Evolutionary conservation across 192 early-diverging fungal genomes (phyloP).

Genomic region (Dimargaris cristalligena): DNA sequence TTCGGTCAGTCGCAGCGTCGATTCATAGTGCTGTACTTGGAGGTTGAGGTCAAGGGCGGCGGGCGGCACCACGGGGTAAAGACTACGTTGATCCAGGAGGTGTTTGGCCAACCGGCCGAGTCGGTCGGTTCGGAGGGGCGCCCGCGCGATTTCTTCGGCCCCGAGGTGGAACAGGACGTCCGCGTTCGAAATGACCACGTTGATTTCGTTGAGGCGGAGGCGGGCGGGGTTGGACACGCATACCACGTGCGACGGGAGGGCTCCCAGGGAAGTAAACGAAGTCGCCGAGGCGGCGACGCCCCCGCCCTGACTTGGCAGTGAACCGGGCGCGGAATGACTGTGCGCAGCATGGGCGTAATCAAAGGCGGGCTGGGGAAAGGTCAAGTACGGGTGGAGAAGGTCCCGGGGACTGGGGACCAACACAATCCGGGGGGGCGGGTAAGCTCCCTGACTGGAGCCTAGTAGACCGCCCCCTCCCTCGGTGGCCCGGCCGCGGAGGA

Average conservation of each 20-base stretch:
- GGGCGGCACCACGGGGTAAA: constrained; percentile 77
- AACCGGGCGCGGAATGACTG: no score
- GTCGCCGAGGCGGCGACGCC: no score
- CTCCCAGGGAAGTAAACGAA: no score
- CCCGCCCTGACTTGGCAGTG: no score
- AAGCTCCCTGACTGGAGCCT: no score
- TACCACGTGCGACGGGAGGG: constrained; percentile 9
- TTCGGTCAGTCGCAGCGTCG: constrained; percentile 23
- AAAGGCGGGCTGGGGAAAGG: constrained; percentile 77
- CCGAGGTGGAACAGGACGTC: constrained; percentile 62
- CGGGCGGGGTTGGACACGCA: constrained; percentile 66
- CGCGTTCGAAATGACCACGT: constrained; percentile 54
- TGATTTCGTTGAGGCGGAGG: constrained; percentile 67
- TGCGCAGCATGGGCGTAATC: constrained; percentile 12
- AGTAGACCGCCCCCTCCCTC: no score
- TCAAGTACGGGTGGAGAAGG: constrained; percentile 46
- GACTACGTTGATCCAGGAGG: constrained; percentile 62
- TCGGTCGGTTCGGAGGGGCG: constrained; percentile 31
- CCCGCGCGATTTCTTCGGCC: constrained; percentile 44
- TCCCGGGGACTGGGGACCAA: constrained; percentile 69
- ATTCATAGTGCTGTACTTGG: constrained; percentile 13
- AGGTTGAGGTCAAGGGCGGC: constrained; percentile 20
- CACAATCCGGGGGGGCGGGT: constrained; percentile 32
- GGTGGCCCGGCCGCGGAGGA: constrained; percentile 37
- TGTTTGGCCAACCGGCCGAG: constrained; percentile 55